Conservation (phyloP, 164 flowering plant species). For the Vitis rupestris region DNA sequence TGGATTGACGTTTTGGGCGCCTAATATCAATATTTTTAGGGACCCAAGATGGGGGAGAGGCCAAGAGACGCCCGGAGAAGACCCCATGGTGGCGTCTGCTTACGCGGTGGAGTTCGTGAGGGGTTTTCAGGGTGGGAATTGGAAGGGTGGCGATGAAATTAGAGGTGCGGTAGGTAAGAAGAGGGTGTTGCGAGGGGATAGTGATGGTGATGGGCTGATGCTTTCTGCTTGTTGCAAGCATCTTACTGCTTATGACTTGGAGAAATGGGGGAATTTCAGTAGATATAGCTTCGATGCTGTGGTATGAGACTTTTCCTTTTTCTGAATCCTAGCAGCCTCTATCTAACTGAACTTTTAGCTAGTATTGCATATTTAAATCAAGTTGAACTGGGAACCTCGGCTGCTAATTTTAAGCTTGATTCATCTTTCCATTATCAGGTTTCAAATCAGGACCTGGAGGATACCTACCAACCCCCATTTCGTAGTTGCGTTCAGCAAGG, state of each 20-base stretch:
- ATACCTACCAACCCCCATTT: constrained; percentile 87
- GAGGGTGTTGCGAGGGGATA: constrained; percentile 36
- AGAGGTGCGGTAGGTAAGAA: constrained; percentile 19
- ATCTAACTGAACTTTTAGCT: neutral
- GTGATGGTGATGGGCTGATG: constrained; percentile 42
- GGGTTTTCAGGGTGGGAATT: constrained; percentile 58
- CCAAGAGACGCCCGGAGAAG: constrained; percentile 91
- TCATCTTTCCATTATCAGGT: constrained; percentile 40
- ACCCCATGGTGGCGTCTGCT: constrained; percentile 64
- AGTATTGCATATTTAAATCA: neutral
- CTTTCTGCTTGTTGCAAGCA: constrained; percentile 99
- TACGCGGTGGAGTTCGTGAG: constrained; percentile 62
- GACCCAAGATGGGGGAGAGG: constrained; percentile 98
- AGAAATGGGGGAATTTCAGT: constrained; percentile 62
- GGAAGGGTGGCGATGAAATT: constrained; percentile 2
- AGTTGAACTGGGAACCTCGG: neutral
- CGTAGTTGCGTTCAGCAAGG: constrained; percentile 75
- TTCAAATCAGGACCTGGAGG: constrained; percentile 82
- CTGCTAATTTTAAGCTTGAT: neutral
- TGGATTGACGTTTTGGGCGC: constrained; percentile 86
- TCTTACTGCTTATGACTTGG: constrained; percentile 90
- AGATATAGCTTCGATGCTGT: constrained; percentile 89
- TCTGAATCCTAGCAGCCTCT: neutral
- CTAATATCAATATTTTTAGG: constrained; percentile 72
- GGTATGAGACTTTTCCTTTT: constrained; percentile 36